Evolutionary conservation across 805 yeast genomes (phyloP), one percentile per base, ranked within the genome.

Genomic region (Candida schatavii): DNA sequence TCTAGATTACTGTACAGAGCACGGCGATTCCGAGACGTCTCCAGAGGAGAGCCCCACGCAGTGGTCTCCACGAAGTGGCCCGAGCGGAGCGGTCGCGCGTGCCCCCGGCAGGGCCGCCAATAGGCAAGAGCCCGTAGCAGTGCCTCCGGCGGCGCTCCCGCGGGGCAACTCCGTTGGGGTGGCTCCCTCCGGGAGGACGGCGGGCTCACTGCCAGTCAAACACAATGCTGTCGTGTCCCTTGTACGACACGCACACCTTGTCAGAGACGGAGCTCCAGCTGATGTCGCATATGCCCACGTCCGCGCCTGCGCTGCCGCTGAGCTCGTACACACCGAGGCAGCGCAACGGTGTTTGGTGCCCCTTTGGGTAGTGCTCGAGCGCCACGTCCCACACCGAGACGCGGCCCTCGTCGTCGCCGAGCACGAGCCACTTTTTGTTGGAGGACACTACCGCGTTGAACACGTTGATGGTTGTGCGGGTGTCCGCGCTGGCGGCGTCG

Each of bases 361-460:
- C 26, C 23, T 42, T 25, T 30, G 35, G 35, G 17, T 46, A 46
- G 25, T 42, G 34, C 25, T 49, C 40, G 13, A 44, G 31, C 10
- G 51, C 44, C 1, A 77, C 50, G 44, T 74, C 73, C 75, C 83
- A 81, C 0, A 85, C 54, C 9, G 74, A 59, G 2, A 85, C 68
- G 20, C 68, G 67, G 0, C 91, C 89, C 30, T 77, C 78, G 41
- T 78, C 75, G 31, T 83, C 86, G 1, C 88, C 95, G 2, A 84
- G 65, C 0, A 81, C 88, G 21, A 82, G 58, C 50, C 62, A 69
- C 10, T 62, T 55, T 35, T 59, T 57, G 52, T 77, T 68, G 0
- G 77, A 74, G 0, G 88, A 78, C 5, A 85, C 46, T 1, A 68
- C 59, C 2, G 81, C 80, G 15, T 66, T 64, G 42, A 81, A 68